These are phyloP conservation scores for Funneliformis geosporum DNA, from an alignment of 192 early-diverging fungal species.

Conservation along the genomic window DNA sequence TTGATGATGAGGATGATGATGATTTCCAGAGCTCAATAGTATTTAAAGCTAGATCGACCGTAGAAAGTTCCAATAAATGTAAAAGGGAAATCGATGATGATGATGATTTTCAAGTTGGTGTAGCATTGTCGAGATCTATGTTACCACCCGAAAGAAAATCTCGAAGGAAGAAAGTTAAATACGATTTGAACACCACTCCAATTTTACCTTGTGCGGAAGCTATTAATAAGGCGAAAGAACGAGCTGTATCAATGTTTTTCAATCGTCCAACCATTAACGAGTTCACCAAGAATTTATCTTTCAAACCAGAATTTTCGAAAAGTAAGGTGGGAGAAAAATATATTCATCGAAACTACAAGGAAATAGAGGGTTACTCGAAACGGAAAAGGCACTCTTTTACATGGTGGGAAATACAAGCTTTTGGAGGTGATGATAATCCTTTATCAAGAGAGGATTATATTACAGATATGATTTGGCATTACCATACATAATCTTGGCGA, in stretches of 20 bases:
- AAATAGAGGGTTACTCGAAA: neutral
- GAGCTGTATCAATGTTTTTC: conserved; percentile 1
- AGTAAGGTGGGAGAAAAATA: neutral
- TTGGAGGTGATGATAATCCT: conserved; percentile 4
- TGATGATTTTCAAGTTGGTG: neutral
- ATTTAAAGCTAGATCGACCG: neutral
- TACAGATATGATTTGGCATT: conserved; percentile 6
- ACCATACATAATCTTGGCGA: neutral
- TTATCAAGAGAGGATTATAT: conserved; percentile 9
- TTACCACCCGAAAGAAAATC: neutral
- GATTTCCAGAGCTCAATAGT: conserved; percentile 18
- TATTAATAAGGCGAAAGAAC: neutral
- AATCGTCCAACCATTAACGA: neutral
- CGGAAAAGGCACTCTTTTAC: neutral
- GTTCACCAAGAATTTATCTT: neutral
- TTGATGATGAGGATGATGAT: neutral
- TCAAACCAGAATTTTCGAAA: neutral
- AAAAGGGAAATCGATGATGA: neutral
- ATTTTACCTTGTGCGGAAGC: neutral
- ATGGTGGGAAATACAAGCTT: conserved; percentile 8
- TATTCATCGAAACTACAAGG: neutral
- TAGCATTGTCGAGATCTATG: conserved; percentile 1
- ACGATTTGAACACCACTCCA: conserved; percentile 10
- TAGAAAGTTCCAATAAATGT: neutral
- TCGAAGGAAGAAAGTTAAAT: neutral